Base-by-base conservation (phyloP, 257 asterid species). In the Leptodermis oblonga region DNA sequence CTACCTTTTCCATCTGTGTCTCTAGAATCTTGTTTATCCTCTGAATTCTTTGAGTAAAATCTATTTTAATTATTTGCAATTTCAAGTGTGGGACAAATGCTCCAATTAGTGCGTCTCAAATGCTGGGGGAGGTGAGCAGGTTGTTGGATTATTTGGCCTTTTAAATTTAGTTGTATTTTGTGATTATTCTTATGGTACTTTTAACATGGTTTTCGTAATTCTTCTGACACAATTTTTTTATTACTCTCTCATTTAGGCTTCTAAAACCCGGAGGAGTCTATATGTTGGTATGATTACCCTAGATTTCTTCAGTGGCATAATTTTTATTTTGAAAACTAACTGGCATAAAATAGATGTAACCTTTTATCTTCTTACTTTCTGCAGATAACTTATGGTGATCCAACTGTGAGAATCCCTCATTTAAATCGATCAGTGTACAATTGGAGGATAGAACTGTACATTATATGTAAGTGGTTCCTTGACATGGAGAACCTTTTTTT, bases 41-140 rank as follows among this genome's bases (percentile, higher is more conserved):
- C 51, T 41, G 34, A 69, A 53, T 33, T 42, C 46, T 48, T 78
- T 76, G 73, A 70, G 62, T 48, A 64, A 34, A 73, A 63, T 31
- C 39, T 33, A 36, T 26, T 45, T 73, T 65, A 12, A 71, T 53
- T 53, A 62, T 53, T 76, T 76, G n/a, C 71, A 65, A 70, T 76
- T 68, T 77, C 30, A 51, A 92, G 99, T 93, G 99, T 78, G 97
- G 99, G 49, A 70, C 86, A 67, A 83, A 86, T 80, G 96, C 99
- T 83, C 88, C 88, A 72, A 52, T 86, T 60, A 85, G 92, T 70
- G 86, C 96, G 72, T 81, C 87, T 78, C 96, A 90, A 80, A 90
- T 90, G 99, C 88, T 90, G 83, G 96, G 95, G 72, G 99, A 93
- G 90, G 96, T 93, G 82, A 84, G 88, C 97, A 93, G 99, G 99